Conservation (phyloP, 2,329 filamentous ascomycete species). For the Leptographium galeiforme region DNA sequence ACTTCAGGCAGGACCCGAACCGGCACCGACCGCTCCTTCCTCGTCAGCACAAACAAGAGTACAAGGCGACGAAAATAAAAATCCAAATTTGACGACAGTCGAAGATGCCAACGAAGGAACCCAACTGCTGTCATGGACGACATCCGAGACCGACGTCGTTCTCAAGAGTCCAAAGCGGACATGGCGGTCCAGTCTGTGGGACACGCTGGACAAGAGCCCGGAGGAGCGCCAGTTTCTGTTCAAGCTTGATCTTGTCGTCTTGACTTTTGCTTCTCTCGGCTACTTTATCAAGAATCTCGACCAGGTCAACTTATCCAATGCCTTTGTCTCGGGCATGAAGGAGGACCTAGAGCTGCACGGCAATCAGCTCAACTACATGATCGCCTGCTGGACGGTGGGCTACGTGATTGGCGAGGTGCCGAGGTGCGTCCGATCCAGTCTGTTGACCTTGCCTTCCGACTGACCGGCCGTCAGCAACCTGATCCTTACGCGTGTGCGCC, state of each 20-base stretch:
- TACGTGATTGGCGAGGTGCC: slow-evolving; percentile 26
- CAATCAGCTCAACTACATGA: slow-evolving; percentile 25
- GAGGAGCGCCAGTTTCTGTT: slow-evolving; percentile 19
- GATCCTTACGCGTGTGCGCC: slow-evolving; percentile 25
- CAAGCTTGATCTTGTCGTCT: slow-evolving; percentile 20
- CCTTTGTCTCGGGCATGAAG: slow-evolving; percentile 33
- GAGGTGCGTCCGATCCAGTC: slow-evolving; percentile 9
- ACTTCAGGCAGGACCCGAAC: not conserved
- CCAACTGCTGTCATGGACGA: not conserved
- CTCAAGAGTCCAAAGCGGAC: slow-evolving; percentile 13
- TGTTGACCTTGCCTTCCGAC: not conserved
- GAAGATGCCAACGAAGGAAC: not conserved
- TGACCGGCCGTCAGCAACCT: slow-evolving; percentile 14
- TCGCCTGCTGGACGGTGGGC: slow-evolving; percentile 20
- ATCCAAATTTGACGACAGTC: not conserved
- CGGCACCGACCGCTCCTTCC: not conserved
- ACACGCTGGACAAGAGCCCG: slow-evolving; percentile 26
- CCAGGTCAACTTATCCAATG: slow-evolving; percentile 23
- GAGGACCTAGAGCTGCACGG: slow-evolving; percentile 25
- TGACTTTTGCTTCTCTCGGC: slow-evolving; percentile 25
- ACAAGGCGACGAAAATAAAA: not conserved
- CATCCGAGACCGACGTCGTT: not conserved
- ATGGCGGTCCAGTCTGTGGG: slow-evolving; percentile 36
- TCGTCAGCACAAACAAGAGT: not conserved
- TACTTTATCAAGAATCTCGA: slow-evolving; percentile 32